Evolutionary conservation across 2,329 filamentous ascomycete species (phyloP), one percentile per base, ranked within the genome.

Genomic region (Aspergillus quadricinctus): DNA sequence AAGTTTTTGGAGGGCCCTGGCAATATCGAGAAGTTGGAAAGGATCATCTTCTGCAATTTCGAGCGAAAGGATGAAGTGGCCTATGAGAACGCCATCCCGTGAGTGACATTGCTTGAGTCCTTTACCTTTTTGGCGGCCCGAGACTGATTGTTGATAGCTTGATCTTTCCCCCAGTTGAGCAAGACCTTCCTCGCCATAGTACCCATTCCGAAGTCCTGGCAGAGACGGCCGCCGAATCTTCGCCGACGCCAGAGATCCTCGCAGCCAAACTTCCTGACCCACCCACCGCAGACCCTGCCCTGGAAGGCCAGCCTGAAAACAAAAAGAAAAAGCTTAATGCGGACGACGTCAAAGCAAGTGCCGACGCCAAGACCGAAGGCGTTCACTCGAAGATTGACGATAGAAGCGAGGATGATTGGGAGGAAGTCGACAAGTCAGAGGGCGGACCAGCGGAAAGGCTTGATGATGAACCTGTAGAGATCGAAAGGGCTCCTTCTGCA

Each of bases 1-100:
- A 73, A 72, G 45, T 87, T 85, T 67, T 64, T 88, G 25, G 78
- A 80, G 10, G 70, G 61, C 4, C 66, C 69, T 6, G 65, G 66
- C 9, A 70, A 71, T 49, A 76, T 61, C 59, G 75, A 63, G 63
- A 78, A 69, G 64, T 67, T 97, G 29, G 83, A 90, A 48, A 83
- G 85, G 64, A 83, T 97, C 11, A 81, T 96, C 19, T 96, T 97
- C 75, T 92, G 92, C 67, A 89, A 87, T 17, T 97, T 96, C 72
- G 80, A 89, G 69, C 72, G 78, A 53, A 92, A 92, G 74, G 92
- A 97, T 65, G 84, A 88, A 57, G 73, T 77, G 41, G 87, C 88
- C 0, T 97, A 97, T 71, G 79, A 86, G 52, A 64, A 82, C 25
- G 75, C 80, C 37, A 73, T 96, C 10, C 89, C 92, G 92, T 96